Evolutionary conservation across 2,329 filamentous ascomycete genomes (phyloP).

Genomic region (Aphanocladium album): DNA sequence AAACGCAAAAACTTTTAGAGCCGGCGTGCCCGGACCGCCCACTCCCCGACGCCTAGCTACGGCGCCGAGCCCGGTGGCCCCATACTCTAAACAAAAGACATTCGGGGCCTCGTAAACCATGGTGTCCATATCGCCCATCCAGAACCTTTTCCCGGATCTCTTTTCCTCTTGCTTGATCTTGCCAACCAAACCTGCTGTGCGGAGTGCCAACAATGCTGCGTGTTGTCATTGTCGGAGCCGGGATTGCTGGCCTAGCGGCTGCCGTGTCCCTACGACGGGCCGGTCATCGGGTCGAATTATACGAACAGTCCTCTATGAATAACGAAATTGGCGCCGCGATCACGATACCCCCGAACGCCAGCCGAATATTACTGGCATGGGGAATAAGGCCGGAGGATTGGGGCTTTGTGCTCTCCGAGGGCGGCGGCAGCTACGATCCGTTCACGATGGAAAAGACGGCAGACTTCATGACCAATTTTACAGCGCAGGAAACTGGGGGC

Average conservation of each 20-base stretch:
- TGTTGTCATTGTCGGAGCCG: slow-evolving; percentile 30
- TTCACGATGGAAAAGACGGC: slow-evolving; percentile 21
- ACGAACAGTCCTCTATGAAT: slow-evolving; percentile 25
- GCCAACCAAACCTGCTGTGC: background rate
- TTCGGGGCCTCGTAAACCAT: background rate
- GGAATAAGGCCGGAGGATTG: slow-evolving; percentile 28
- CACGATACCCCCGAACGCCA: slow-evolving; percentile 33
- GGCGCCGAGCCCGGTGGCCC: background rate
- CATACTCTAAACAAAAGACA: background rate
- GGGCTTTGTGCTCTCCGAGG: slow-evolving; percentile 20
- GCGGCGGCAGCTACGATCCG: slow-evolving; percentile 19
- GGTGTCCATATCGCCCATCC: background rate
- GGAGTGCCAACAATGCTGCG: slow-evolving; percentile 18
- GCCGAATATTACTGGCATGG: slow-evolving; percentile 30
- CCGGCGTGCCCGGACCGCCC: background rate
- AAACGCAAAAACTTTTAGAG: background rate
- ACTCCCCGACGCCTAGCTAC: background rate
- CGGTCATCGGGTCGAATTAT: background rate
- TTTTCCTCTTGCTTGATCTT: background rate
- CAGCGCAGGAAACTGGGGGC: slow-evolving; percentile 22
- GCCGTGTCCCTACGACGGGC: slow-evolving; percentile 13
- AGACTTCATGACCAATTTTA: slow-evolving; percentile 10
- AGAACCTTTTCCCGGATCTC: background rate
- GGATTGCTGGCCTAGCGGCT: slow-evolving; percentile 32
- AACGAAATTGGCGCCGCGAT: slow-evolving; percentile 36